Conservation (phyloP, 2,329 filamentous ascomycete genomes). For the Pestalotiopsis sp. region DNA sequence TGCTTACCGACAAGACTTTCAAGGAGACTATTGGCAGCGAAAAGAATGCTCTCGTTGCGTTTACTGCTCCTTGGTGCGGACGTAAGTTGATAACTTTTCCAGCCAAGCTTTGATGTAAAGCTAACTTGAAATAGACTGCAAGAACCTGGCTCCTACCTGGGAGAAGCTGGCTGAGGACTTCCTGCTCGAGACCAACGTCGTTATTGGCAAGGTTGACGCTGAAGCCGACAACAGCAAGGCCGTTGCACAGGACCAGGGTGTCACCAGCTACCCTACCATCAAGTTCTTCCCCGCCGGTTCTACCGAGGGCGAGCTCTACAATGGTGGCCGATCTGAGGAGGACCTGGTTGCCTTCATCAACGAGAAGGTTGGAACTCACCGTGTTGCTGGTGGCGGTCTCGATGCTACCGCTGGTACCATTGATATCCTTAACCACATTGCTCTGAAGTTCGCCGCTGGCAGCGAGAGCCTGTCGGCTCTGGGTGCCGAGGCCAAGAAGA, state of each 20-base stretch:
- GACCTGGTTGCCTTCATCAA: conserved; percentile 84
- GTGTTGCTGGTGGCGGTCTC: conserved; percentile 78
- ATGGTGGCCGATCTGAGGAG: conserved; percentile 74
- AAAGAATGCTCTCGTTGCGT: conserved; percentile 91
- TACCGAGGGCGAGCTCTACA: conserved; percentile 71
- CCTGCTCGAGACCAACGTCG: conserved; percentile 72
- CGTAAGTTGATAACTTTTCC: conserved; percentile 65
- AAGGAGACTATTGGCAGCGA: conserved; percentile 77
- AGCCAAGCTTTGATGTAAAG: not conserved
- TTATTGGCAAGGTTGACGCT: conserved; percentile 95
- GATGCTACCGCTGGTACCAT: conserved; percentile 82
- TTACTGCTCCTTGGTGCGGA: conserved; percentile 98
- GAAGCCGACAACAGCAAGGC: conserved; percentile 83
- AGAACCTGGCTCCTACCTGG: conserved; percentile 87
- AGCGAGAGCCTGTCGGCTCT: conserved; percentile 65
- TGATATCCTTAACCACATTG: conserved; percentile 73
- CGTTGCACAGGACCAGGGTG: conserved; percentile 73
- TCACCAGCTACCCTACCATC: conserved; percentile 92
- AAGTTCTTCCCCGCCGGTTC: conserved; percentile 94
- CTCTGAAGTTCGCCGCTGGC: conserved; percentile 69
- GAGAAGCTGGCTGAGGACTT: conserved; percentile 86
- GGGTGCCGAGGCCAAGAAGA: conserved; percentile 71
- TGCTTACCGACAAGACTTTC: conserved; percentile 81
- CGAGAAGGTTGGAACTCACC: conserved; percentile 85
- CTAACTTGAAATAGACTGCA: conserved; percentile 74